These are phyloP conservation scores for Phytomonas sp. DNA, from an alignment of 208 protist genomes.

Conservation along the genomic window DNA sequence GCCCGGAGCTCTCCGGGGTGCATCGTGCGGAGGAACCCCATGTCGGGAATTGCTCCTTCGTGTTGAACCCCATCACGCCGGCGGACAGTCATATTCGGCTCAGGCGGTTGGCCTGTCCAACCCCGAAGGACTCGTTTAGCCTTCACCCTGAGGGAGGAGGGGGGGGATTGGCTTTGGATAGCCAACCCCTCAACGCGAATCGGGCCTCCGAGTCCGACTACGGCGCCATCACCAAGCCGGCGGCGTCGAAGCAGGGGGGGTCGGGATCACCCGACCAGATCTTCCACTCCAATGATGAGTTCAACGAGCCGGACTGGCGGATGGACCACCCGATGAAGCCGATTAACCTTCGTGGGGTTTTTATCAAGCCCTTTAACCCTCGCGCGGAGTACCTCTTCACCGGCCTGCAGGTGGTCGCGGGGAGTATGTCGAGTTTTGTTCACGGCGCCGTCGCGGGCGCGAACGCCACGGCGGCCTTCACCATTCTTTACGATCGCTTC, in stretches of 20 bases:
- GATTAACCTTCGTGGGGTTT: constrained; percentile 54
- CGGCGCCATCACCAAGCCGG: constrained; percentile 12
- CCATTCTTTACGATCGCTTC: constrained; percentile 79
- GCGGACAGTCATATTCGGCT: not conserved
- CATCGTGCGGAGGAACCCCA: not conserved
- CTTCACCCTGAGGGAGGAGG: no score
- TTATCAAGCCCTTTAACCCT: constrained; percentile 81
- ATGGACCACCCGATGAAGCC: constrained; percentile 74
- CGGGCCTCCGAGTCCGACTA: constrained; percentile 6
- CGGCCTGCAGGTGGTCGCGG: constrained; percentile 72
- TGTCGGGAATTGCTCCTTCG: not conserved
- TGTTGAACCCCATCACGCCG: not conserved
- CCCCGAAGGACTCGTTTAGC: not conserved
- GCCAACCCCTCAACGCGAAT: not conserved
- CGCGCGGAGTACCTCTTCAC: constrained; percentile 81
- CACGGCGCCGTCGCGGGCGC: constrained; percentile 78
- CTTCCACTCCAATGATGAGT: constrained; percentile 26
- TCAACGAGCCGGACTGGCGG: constrained; percentile 61
- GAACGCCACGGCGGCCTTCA: constrained; percentile 73
- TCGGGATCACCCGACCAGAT: not conserved
- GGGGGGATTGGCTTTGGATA: no score
- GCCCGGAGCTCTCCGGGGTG: not conserved
- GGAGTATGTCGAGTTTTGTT: constrained; percentile 81
- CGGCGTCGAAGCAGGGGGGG: not conserved
- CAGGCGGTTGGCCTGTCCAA: not conserved